Percentiles rank a stretch among this genome's conserved stretches.
phyloP scores from a whole-genome alignment of 495 filamentous ascomycete species.

The Aspergillus heteromorphus region DNA sequence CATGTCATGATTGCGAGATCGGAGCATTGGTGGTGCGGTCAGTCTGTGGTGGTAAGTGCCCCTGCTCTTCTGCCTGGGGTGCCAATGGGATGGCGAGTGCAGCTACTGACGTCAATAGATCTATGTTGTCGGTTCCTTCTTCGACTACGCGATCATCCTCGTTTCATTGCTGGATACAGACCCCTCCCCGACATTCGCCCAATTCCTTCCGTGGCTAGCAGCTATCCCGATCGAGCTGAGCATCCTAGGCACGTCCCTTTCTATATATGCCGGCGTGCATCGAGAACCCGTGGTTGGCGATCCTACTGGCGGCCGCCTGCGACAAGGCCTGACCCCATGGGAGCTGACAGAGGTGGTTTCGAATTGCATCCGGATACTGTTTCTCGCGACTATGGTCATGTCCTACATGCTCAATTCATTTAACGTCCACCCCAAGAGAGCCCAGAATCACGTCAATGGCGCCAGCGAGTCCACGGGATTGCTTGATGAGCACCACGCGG shows the following conservation, averaged over 20 bases:
- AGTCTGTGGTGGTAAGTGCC: conserved; percentile 69
- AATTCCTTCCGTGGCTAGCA: conserved; percentile 69
- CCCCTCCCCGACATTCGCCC: conserved; percentile 65
- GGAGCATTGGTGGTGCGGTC: conserved; percentile 85
- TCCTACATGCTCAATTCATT: conserved; percentile 56
- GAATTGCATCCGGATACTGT: conserved; percentile 53
- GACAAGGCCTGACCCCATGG: conserved; percentile 55
- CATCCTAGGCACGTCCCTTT: conserved; percentile 59
- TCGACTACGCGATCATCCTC: conserved; percentile 65
- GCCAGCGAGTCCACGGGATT: conserved; percentile 53
- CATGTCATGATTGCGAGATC: conserved; percentile 65
- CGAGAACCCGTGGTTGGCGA: conserved; percentile 55
- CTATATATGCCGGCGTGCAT: conserved; percentile 55
- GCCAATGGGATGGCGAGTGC: not conserved
- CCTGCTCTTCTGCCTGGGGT: not conserved
- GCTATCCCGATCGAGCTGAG: conserved; percentile 62
- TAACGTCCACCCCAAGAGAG: conserved; percentile 23
- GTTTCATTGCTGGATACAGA: conserved; percentile 76
- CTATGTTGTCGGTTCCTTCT: conserved; percentile 74
- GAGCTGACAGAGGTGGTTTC: conserved; percentile 57
- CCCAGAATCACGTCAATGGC: conserved; percentile 25
- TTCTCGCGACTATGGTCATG: conserved; percentile 51
- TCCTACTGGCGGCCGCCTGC: conserved; percentile 39
- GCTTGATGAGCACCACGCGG: conserved; percentile 34
- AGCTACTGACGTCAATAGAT: conserved; percentile 49